These are phyloP conservation scores for Chaetomiaceae sp. DNA, from an alignment of 2,329 filamentous ascomycete species.

Conservation along the genomic window DNA sequence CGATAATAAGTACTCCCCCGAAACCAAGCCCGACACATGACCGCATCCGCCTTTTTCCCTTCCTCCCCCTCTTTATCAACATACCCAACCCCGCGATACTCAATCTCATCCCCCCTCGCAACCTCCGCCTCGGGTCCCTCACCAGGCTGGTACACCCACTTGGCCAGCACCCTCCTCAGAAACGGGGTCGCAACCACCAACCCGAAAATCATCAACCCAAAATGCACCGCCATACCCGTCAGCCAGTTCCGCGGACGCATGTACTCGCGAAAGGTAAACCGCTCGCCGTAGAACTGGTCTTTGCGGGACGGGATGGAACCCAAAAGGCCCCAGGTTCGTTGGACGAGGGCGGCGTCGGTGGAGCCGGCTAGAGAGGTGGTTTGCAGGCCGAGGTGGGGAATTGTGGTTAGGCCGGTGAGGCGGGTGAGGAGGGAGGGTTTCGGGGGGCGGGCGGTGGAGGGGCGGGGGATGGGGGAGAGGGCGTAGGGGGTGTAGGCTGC, in stretches of 20 bases:
- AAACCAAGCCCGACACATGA: constrained; percentile 51
- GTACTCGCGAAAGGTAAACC: constrained; percentile 56
- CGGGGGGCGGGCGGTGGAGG: constrained; percentile 18
- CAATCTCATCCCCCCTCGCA: constrained; percentile 54
- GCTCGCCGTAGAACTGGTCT: constrained; percentile 54
- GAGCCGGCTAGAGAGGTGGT: constrained; percentile 48
- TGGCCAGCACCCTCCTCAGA: constrained; percentile 42
- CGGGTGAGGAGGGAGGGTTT: constrained; percentile 38
- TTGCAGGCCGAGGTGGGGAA: constrained; percentile 51
- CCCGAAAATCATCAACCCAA: constrained; percentile 40
- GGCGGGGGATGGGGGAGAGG: constrained; percentile 51
- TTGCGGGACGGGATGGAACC: constrained; percentile 38
- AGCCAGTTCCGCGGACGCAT: constrained; percentile 45
- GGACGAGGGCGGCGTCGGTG: constrained; percentile 52
- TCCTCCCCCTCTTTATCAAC: constrained; percentile 45
- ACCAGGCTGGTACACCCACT: constrained; percentile 49
- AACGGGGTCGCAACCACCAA: constrained; percentile 44
- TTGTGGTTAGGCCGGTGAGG: constrained; percentile 45
- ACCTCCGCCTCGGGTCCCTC: constrained; percentile 50
- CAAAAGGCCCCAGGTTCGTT: constrained; percentile 60
- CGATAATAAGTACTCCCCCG: constrained; percentile 61
- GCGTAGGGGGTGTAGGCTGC: constrained; percentile 48
- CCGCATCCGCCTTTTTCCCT: constrained; percentile 34
- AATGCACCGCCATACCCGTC: constrained; percentile 39
- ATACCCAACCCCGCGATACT: constrained; percentile 58